phyloP scores from a whole-genome alignment of 1,139 yeast genomes.

The Lodderomyces parapsilosis region DNA sequence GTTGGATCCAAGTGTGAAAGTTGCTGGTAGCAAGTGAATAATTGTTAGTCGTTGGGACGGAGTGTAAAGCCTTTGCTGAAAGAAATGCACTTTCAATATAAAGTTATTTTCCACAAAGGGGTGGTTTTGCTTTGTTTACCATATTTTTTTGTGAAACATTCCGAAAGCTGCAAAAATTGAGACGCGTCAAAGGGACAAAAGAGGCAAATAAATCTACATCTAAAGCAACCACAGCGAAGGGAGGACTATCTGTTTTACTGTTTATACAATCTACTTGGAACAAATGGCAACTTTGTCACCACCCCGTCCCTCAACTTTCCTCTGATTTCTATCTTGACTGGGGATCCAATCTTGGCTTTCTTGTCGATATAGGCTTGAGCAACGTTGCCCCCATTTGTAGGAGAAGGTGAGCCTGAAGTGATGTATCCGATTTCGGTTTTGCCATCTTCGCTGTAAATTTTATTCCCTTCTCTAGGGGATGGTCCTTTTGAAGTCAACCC shows the following conservation, averaged over 20 bases:
- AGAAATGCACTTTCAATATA: too few species aligned
- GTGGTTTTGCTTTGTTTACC: background rate
- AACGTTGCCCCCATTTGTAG: constrained; percentile 80
- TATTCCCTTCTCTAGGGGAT: constrained; percentile 86
- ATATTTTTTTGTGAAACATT: too few species aligned
- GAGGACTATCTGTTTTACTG: constrained; percentile 6
- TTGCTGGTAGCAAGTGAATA: background rate
- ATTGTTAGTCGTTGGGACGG: background rate
- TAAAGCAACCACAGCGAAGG: too few species aligned
- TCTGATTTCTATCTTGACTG: constrained; percentile 72
- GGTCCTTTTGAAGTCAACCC: constrained; percentile 80
- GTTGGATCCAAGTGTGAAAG: background rate
- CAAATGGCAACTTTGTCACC: constrained; percentile 82
- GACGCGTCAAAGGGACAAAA: background rate
- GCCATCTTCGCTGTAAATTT: constrained; percentile 53
- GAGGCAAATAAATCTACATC: too few species aligned
- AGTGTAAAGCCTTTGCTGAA: background rate
- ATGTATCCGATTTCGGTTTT: constrained; percentile 65
- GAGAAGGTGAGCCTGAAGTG: constrained; percentile 91
- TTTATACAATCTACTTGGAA: constrained; percentile 32
- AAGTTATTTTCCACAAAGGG: background rate
- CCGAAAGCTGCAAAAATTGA: background rate
- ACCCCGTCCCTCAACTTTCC: constrained; percentile 77
- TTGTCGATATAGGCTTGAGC: constrained; percentile 89
- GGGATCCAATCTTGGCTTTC: constrained; percentile 75